Evolutionary conservation across 176 grass and related monocot species (phyloP), one percentile per base, ranked within the genome.

Genomic region (Saccharum spontaneum): DNA sequence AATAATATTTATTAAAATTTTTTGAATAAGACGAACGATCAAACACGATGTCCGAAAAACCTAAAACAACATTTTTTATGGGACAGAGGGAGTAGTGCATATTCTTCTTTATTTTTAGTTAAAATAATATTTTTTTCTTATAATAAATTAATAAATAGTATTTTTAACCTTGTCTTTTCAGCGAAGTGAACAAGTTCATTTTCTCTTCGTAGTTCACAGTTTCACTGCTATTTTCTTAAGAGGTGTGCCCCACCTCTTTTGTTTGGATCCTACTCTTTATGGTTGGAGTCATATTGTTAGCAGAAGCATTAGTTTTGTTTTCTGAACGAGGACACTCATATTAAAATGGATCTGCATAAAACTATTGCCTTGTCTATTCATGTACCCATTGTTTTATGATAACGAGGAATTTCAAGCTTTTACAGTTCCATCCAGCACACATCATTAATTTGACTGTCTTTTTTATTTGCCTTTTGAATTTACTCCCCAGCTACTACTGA

Each of bases 361-460:
- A 60, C 46, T 61, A 77, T 83, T 74, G 36, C 48, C 26, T 90
- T 90, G 37, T 83, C 79, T 87, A 79, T 69, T 83, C 84, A 86
- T 12, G 41, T 6, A 2, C 24, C 59, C 11, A 48, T 75, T 80
- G 78, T 89, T 89, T 89, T 86, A 82, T 79, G 54, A 79, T 65
- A 61, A 83, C 79, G 88, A 90, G 83, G 78, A 14, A 14, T 45
- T 66, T 82, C 62, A 10, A 37, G 49, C 79, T 92, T 89, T 92
- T 80, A 84, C 79, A 72, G 63, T 75, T 79, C 54, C 86, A 83
- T 86, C 54, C 83, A 83, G 75, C 59, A 64, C 62, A 37, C 52
- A 86, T 62, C 79, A 37, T 37, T 16, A 22, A 50, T 86, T 92
- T 92, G 87, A 92, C 90, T 55, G 69, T 33, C 8, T 83, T 75